Base-by-base conservation (phyloP, 1,284 basidiomycete species). In the Leccinum pseudoinsigne region DNA sequence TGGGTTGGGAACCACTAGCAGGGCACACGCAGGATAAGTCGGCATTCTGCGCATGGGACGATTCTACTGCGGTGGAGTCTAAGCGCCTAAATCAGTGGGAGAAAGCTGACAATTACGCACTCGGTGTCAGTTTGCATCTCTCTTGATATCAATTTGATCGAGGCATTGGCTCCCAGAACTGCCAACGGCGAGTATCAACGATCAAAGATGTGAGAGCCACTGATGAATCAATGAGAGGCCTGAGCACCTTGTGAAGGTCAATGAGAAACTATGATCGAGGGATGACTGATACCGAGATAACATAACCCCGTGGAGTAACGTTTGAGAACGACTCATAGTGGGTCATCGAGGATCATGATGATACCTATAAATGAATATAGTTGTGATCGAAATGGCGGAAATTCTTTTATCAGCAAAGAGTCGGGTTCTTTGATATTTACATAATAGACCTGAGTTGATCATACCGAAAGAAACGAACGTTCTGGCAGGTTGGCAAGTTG, bases 31-130 rank as follows among this genome's bases (percentile, higher is more conserved):
- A n/a, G n/a, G 36, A 36, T 6, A 36, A 42, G 40, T 5, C n/a
- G 9, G 5, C 42, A 47, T 77, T 78, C 58, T 5, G 55, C 61
- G 64, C 56, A 26, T 47, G 78, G 76, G 58, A 68, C 74, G 14
- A 67, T 66, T 51, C 68, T 68, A 38, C 34, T 54, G 47, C 40
- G 18, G 8, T 11, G 26, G n/a, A 14, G 34, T 55, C 12, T 45
- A 34, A 57, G 28, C 21, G n/a, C 12, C 9, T 40, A 8, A 6
- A 11, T 11, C 8, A 42, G 47, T 12, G n/a, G 21, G 16, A 38
- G 57, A 42, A 50, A 31, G 18, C 23, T 50, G 34, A 18, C 26
- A 50, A 50, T 18, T 10, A 57, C 34, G 8, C 38, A 68, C 58
- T 66, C 66, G 16, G 73, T 76, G 59, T 76, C 72, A 42, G 70